These are phyloP conservation scores for Teunomyces lycoperdinae DNA, from an alignment of 805 yeast species.

Conservation along the genomic window DNA sequence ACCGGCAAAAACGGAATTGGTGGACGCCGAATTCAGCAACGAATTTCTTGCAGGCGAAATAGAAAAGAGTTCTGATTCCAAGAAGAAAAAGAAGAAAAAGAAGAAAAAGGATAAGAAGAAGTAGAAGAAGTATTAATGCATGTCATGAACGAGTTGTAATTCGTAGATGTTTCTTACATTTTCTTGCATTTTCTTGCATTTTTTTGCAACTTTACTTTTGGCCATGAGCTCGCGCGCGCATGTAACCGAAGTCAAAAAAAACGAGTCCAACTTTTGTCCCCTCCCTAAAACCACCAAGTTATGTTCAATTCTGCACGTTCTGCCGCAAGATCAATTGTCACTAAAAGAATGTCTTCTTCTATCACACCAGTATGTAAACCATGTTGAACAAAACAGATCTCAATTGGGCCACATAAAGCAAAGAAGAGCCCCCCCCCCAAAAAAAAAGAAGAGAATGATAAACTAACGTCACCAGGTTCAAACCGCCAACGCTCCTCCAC, in stretches of 20 bases:
- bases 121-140: constrained; percentile 14
- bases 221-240: not conserved
- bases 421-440: no score
- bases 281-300: not conserved
- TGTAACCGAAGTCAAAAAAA: not conserved
- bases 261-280: constrained; percentile 1
- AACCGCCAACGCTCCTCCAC: constrained; percentile 85
- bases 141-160: not conserved
- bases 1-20: constrained; percentile 3
- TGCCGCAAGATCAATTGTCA: constrained; percentile 16
- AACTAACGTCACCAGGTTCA: constrained; percentile 42
- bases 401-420: no score
- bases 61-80: constrained; percentile 11
- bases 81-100: constrained; percentile 16
- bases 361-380: constrained; percentile 30
- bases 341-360: constrained; percentile 25
- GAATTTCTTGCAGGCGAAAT: constrained; percentile 29
- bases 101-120: constrained; percentile 29
- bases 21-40: constrained; percentile 29
- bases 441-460: no score
- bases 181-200: not conserved
- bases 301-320: constrained; percentile 6
- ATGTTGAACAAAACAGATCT: not conserved
- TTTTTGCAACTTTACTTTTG: not conserved
- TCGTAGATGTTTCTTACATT: not conserved